Base-by-base conservation (phyloP, 2,329 filamentous ascomycete species). In the Nannizziopsis barbatae region DNA sequence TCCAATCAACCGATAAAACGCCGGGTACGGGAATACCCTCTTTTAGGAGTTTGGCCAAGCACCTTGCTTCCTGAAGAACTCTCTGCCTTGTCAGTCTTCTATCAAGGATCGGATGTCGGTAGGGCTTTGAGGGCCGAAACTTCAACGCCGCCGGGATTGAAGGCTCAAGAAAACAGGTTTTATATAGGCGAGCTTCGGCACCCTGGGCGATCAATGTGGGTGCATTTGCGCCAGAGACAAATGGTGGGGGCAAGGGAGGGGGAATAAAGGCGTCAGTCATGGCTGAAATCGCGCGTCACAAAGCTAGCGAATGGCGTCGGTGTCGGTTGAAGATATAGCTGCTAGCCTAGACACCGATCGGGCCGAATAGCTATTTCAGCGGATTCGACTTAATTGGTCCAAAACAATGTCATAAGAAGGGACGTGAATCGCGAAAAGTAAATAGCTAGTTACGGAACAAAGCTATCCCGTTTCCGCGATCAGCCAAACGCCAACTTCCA, bases 151-250 rank as follows among this genome's bases (percentile, higher is more conserved):
- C 84, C 11, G 83, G 78, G 8, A 78, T 72, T 49, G 73, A 64
- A 35, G 84, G 76, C 1, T 75, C 65, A 47, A 95, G 81, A 69
- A 86, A 93, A 48, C 79, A 81, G 14, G 86, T 90, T 65, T 81
- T 83, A 78, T 93, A 96, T 62, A 98, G 79, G 55, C 90, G 86
- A 52, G 86, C 89, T 77, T 98, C 92, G 63, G 92, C 92, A 69
- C 92, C 92, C 75, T 96, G 92, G 50, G 86, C 83, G 58, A 96
- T 79, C 60, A 95, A 84, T 68, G 76, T 69, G 54, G 86, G 80
- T 42, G 77, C 67, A 20, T 43, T 46, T 12, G 40, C 30, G 57
- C 81, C 73, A 36, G 71, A 65, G 50, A 74, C 72, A 66, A 88
- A 83, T 56, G 83, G 75, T 31, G 72, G 66, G 33, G 83, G 83